phyloP scores from a whole-genome alignment of 495 filamentous ascomycete genomes.

The Cladorrhinum samala region DNA sequence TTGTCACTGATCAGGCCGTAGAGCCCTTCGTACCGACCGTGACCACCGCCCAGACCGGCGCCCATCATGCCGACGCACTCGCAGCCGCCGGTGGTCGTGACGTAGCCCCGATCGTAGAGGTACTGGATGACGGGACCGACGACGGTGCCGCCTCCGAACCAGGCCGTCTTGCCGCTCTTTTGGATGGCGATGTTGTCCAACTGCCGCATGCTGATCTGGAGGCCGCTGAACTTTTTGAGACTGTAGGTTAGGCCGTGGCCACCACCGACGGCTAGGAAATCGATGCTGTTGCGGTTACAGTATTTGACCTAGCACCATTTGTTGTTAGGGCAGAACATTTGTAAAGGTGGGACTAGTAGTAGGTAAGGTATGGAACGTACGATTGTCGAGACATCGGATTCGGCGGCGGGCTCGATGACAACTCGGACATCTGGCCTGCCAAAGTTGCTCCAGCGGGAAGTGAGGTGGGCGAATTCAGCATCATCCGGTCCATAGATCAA shows the following conservation, averaged over 20 bases:
- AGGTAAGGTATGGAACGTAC: conserved; percentile 5
- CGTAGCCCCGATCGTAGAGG: background rate
- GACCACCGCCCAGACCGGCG: conserved; percentile 48
- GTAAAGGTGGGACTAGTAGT: too few relatives aligned
- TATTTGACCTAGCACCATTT: conserved; percentile 4
- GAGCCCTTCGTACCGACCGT: conserved; percentile 44
- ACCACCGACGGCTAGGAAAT: conserved; percentile 4
- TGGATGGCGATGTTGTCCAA: background rate
- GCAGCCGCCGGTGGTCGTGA: conserved; percentile 35
- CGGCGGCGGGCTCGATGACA: conserved; percentile 4
- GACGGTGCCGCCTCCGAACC: conserved; percentile 2
- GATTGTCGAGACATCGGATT: conserved; percentile 6
- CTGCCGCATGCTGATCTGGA: conserved; percentile 11
- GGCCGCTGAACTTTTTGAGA: conserved; percentile 4
- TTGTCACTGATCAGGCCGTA: conserved; percentile 48
- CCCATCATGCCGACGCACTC: conserved; percentile 45
- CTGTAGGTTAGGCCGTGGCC: conserved; percentile 5
- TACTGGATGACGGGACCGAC: conserved; percentile 11
- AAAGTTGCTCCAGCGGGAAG: conserved; percentile 3
- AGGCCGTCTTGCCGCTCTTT: background rate
- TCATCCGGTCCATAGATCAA: conserved; percentile 6
- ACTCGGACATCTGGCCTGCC: conserved; percentile 4
- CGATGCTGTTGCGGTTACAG: conserved; percentile 8
- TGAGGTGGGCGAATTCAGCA: background rate
- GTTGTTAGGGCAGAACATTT: too few relatives aligned